phyloP scores from a whole-genome alignment of 192 early-diverging fungal genomes.

The Lunasporangiospora selenospora region DNA sequence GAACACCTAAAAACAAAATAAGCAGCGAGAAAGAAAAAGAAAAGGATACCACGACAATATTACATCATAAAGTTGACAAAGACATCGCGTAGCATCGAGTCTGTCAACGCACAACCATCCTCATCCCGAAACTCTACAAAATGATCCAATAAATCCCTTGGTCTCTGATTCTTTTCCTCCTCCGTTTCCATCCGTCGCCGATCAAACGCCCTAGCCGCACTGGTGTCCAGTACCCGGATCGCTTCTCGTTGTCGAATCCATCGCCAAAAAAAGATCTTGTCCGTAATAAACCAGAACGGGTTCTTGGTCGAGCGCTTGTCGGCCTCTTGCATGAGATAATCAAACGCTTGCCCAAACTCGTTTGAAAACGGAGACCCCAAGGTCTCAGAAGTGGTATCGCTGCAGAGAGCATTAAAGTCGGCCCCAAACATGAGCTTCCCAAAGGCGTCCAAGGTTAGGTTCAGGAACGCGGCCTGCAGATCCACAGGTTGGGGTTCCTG shows the following conservation, averaged over 20 bases:
- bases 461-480: slow-evolving; percentile 50
- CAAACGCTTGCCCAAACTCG: slow-evolving; percentile 59
- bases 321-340: slow-evolving; percentile 48
- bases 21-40: too few relatives aligned
- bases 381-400: background rate
- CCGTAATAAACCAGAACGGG: slow-evolving; percentile 14
- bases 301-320: slow-evolving; percentile 10
- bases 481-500: slow-evolving; percentile 27
- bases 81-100: slow-evolving; percentile 46
- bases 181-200: slow-evolving; percentile 1
- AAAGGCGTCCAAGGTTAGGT: slow-evolving; percentile 50
- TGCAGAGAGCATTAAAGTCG: slow-evolving; percentile 26
- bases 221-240: slow-evolving; percentile 13
- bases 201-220: slow-evolving; percentile 1
- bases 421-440: slow-evolving; percentile 46
- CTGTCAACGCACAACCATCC: slow-evolving; percentile 25
- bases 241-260: background rate
- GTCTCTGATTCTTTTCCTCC: background rate
- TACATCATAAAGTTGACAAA: slow-evolving; percentile 46
- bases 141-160: slow-evolving; percentile 29
- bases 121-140: slow-evolving; percentile 38
- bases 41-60: too few relatives aligned
- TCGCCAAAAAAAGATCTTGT: slow-evolving; percentile 3
- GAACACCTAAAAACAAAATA: too few relatives aligned
- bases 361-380: background rate